Percentiles rank a stretch among this genome's conserved stretches.
These are phyloP conservation scores for Starmerella vitae DNA, from an alignment of 805 yeast species.

Conservation along the genomic window DNA sequence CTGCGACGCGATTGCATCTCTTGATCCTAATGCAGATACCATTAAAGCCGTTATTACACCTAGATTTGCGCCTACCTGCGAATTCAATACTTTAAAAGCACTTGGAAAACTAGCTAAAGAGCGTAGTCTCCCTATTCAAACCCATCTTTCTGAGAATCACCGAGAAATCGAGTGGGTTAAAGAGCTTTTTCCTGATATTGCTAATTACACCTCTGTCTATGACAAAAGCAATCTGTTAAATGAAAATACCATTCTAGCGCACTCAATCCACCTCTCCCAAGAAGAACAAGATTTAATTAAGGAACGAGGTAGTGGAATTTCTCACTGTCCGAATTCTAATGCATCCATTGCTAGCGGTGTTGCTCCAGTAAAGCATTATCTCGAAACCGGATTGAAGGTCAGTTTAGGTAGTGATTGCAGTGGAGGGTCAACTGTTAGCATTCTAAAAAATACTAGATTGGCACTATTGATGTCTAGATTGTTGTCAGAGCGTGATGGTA, in stretches of 20 bases:
- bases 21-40: conserved; percentile 40
- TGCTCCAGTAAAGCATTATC: conserved; percentile 60
- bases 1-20: conserved; percentile 39
- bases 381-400: conserved; percentile 56
- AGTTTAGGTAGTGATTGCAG: conserved; percentile 72
- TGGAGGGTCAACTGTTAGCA: conserved; percentile 60
- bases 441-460: conserved; percentile 51
- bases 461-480: conserved; percentile 62
- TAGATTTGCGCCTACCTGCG: conserved; percentile 83
- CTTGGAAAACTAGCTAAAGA: conserved; percentile 46
- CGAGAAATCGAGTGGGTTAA: conserved; percentile 63
- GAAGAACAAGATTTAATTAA: conserved; percentile 50
- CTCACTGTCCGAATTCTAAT: conserved; percentile 91
- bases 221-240: conserved; percentile 47
- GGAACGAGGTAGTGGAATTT: conserved; percentile 48
- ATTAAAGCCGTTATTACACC: conserved; percentile 79
- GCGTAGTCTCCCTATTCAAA: conserved; percentile 55
- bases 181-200: conserved; percentile 56
- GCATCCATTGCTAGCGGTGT: conserved; percentile 82
- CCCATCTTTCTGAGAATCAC: conserved; percentile 77
- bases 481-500: conserved; percentile 42
- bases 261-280: conserved; percentile 63
- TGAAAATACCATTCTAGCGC: conserved; percentile 68
- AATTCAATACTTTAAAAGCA: conserved; percentile 44
- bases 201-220: conserved; percentile 65